Evolutionary conservation across 441 rosid species (phyloP).

Genomic region (Erysimum cheiri): DNA sequence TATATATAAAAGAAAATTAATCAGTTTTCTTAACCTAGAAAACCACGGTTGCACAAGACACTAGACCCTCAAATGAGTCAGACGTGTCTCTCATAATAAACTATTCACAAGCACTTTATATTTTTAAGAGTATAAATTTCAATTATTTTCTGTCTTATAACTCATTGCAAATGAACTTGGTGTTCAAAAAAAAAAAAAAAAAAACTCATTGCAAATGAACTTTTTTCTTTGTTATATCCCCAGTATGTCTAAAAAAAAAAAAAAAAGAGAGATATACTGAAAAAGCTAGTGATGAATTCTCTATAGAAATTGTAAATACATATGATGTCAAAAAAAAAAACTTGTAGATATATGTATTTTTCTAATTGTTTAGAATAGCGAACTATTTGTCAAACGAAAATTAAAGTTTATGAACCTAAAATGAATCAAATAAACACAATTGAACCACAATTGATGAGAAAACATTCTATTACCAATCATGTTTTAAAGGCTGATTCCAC

Average conservation of each 20-base stretch:
- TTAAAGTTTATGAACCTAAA: no score
- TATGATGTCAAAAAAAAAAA: no score
- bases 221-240: not conserved
- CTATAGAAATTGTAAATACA: no score
- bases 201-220: no score
- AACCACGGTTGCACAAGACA: conserved; percentile 16
- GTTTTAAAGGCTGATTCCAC: no score
- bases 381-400: not conserved
- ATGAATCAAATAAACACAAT: no score
- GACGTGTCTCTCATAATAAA: conserved; percentile 1
- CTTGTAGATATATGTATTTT: no score
- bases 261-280: not conserved
- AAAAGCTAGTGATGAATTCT: not conserved
- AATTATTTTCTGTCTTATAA: not conserved
- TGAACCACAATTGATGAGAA: no score
- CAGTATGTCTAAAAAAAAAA: not conserved
- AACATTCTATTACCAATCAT: no score
- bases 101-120: conserved; percentile 2
- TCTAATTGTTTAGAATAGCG: not conserved
- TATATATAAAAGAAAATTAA: not conserved
- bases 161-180: not conserved
- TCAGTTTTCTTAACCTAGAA: conserved; percentile 6
- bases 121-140: not conserved
- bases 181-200: no score
- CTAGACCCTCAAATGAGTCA: conserved; percentile 23